Evolutionary conservation across 257 asterid species (phyloP).

Genomic region (Gynochthodes officinalis): DNA sequence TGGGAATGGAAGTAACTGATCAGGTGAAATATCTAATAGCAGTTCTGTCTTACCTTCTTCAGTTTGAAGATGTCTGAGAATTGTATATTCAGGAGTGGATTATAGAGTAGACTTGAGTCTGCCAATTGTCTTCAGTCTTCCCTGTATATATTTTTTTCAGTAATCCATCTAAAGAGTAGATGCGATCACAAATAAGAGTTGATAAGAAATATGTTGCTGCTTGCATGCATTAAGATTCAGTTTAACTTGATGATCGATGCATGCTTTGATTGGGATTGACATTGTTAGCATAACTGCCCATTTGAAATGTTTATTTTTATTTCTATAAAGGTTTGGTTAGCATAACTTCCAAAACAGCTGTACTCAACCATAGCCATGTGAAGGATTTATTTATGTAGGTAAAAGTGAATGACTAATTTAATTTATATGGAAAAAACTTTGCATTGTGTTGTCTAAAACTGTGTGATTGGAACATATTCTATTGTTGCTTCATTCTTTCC

Average conservation of each 20-base stretch:
- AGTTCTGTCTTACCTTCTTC: not conserved
- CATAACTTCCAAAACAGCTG: not conserved
- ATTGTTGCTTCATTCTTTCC: not conserved
- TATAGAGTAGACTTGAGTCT: not conserved
- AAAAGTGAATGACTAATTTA: not conserved
- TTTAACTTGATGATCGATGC: not conserved
- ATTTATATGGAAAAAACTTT: not conserved
- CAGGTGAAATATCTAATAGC: slow-evolving; percentile 41
- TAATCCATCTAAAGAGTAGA: not conserved
- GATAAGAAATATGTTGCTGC: not conserved
- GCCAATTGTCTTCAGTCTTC: not conserved
- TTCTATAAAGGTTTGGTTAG: not conserved
- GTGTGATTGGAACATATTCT: not conserved
- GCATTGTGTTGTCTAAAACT: not conserved
- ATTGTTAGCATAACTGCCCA: not conserved
- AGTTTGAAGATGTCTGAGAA: not conserved
- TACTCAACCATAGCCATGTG: not conserved
- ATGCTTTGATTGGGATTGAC: not conserved
- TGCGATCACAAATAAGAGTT: not conserved
- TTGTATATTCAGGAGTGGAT: not conserved
- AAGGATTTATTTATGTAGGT: not conserved
- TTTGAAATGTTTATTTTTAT: not conserved
- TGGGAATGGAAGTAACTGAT: slow-evolving; percentile 96
- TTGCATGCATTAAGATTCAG: not conserved
- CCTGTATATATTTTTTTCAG: not conserved